phyloP scores from a whole-genome alignment of 495 filamentous ascomycete species.

The Entonaema liquescens region DNA sequence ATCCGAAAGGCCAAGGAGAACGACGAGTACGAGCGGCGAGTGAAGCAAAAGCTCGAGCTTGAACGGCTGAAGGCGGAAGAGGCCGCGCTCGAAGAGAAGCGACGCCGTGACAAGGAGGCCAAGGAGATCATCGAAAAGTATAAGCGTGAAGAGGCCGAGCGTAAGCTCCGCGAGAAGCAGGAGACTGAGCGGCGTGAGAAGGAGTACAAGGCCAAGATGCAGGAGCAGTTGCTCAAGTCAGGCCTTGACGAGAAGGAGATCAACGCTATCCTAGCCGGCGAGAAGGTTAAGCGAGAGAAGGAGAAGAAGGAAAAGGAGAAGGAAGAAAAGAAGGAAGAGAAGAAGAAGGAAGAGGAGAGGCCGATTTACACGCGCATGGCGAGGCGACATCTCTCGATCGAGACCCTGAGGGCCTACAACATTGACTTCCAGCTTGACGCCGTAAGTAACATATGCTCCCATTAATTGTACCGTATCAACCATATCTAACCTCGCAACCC shows the following conservation, averaged over 20 bases:
- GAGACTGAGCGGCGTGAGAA: conserved; percentile 60
- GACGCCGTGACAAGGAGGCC: conserved; percentile 64
- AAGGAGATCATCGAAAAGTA: conserved; percentile 64
- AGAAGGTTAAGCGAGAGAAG: conserved; percentile 55
- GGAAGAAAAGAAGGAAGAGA: conserved; percentile 19
- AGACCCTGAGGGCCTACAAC: conserved; percentile 59
- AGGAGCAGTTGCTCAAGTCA: conserved; percentile 59
- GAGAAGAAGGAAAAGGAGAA: conserved; percentile 39
- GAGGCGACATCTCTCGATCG: conserved; percentile 63
- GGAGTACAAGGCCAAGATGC: conserved; percentile 58
- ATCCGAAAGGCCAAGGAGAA: conserved; percentile 52
- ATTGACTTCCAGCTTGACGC: conserved; percentile 63
- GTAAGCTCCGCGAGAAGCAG: conserved; percentile 53
- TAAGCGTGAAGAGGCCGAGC: conserved; percentile 64
- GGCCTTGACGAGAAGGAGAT: conserved; percentile 63
- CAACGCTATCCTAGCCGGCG: conserved; percentile 59
- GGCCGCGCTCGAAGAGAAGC: conserved; percentile 55
- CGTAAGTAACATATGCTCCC: conserved; percentile 46
- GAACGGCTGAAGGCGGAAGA: conserved; percentile 68
- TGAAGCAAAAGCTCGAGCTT: conserved; percentile 62
- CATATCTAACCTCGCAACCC: conserved; percentile 43
- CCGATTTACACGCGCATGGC: conserved; percentile 68
- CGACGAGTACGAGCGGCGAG: conserved; percentile 57
- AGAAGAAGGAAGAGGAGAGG: conserved; percentile 40
- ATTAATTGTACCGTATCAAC: neutral